Base-by-base conservation (phyloP, 345 rosid genomes). In the Populus simonii region DNA sequence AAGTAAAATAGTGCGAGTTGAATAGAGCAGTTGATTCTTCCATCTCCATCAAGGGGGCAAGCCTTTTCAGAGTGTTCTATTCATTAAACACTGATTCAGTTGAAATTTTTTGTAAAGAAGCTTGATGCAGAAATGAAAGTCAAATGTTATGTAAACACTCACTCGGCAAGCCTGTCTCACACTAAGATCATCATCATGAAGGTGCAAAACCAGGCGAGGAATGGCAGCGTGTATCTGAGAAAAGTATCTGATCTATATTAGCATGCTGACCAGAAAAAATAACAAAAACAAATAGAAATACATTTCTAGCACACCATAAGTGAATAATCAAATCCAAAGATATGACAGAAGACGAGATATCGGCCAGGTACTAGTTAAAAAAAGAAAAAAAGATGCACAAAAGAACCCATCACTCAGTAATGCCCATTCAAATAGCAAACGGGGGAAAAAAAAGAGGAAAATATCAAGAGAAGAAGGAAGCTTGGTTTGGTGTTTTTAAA, bases 141-240 rank as follows among this genome's bases (percentile, higher is more conserved):
- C 49, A 67, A 62, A 57, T 23, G 72, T 68, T 76, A 59, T 35
- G 71, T 20, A 66, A 75, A 74, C 73, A 62, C 90, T 81, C 86
- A 93, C 99, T 80, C 94, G 89, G 85, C 99, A 95, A 82, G 97
- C 97, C 72, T 90, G 92, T 81, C 97, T 82, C 78, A 95, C 93
- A 77, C 86, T 81, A 82, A 76, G 83, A 75, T 95, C 90, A 36
- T 92, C 96, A 62, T 95, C 99, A 36, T 89, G 85, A 76, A 93
- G 91, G 80, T 95, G 98, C 73, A 95, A 85, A 63, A 91, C 86
- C 87, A 95, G 83, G 67, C 94, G 97, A 74, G 99, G 97, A 18
- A 92, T 80, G 55, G 89, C 84, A 73, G 92, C 90, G 82, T 93
- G 98, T 76, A 93, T 89, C 99, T 95, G 89, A 36, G 38, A 80